phyloP scores from a whole-genome alignment of 129 eudicot species.

The Flaveria bidentis region DNA sequence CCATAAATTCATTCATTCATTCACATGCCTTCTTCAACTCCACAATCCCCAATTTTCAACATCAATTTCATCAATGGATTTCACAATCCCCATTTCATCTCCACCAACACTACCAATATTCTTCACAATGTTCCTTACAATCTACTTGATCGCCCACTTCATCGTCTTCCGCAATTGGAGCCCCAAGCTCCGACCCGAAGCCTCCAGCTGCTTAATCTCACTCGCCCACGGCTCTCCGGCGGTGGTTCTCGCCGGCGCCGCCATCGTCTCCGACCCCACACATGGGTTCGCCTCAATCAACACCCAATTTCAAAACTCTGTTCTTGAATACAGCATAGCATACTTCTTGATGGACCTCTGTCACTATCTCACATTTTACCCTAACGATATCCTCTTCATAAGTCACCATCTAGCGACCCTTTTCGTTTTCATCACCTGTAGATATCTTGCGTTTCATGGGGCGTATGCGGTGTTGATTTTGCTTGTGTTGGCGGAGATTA shows the following conservation, averaged over 20 bases:
- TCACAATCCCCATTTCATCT: constrained; percentile 29
- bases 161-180: constrained; percentile 63
- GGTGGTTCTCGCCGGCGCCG: constrained; percentile 50
- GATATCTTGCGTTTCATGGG: constrained; percentile 61
- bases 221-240: constrained; percentile 91
- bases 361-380: constrained; percentile 66
- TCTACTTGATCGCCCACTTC: constrained; percentile 58
- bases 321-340: constrained; percentile 85
- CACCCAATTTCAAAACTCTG: constrained; percentile 48
- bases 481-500: constrained; percentile 69
- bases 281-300: constrained; percentile 54
- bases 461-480: constrained; percentile 61
- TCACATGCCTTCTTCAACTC: background rate
- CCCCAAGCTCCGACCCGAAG: constrained; percentile 77
- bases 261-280: constrained; percentile 49
- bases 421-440: constrained; percentile 72
- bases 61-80: constrained; percentile 38
- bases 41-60: background rate
- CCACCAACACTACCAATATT: constrained; percentile 49
- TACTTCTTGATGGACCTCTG: constrained; percentile 73
- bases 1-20: background rate
- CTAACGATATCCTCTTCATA: constrained; percentile 66
- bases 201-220: constrained; percentile 83
- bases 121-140: constrained; percentile 46
- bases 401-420: constrained; percentile 80